Base-by-base conservation (phyloP, 164 flowering plant genomes). In the Cinnamomum chago region DNA sequence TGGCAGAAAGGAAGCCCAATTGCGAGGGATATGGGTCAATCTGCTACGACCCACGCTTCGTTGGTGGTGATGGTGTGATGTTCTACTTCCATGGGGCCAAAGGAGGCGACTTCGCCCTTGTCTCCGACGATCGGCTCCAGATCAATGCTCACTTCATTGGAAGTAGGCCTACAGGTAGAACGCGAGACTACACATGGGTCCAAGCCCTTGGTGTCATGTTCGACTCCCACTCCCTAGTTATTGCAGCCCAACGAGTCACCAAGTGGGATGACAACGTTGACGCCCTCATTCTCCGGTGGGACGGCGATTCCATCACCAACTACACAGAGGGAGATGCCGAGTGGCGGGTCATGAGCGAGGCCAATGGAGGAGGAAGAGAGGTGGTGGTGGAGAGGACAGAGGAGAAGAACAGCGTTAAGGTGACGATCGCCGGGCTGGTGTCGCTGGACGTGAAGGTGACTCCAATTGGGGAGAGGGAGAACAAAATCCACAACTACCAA, bases 51-150 rank as follows among this genome's bases (percentile, higher is more conserved):
- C 94, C 94, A 0, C 79, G 90, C 2, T 88, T 91, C 30, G 86
- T 88, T 1, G 93, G 96, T 5, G 96, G 92, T 2, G 91, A 91
- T 64, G 91, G 96, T n/a, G 86, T 85, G 20, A 87, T 89, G 88
- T 86, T 89, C 87, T 85, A 89, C 79, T 91, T 91, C 88, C 92
- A 88, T 66, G 96, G 96, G 15, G 80, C 85, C 22, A 87, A 78
- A 73, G 92, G 88, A 6, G 84, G 88, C 0, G 80, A 91, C 82
- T 91, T 88, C 51, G 88, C 93, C 33, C 82, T 90, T 6, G 88
- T 90, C 12, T 88, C 92, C 0, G 94, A 88, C 35, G 80, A 88
- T 23, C 79, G 84, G 60, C 79, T 90, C 22, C 90, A 86, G 1
- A 86, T 85, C 80, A 87, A 86, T 74, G 90, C 88, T 28, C 93